phyloP scores from a whole-genome alignment of 2,329 filamentous ascomycete genomes.

The Fusarium algeriense region DNA sequence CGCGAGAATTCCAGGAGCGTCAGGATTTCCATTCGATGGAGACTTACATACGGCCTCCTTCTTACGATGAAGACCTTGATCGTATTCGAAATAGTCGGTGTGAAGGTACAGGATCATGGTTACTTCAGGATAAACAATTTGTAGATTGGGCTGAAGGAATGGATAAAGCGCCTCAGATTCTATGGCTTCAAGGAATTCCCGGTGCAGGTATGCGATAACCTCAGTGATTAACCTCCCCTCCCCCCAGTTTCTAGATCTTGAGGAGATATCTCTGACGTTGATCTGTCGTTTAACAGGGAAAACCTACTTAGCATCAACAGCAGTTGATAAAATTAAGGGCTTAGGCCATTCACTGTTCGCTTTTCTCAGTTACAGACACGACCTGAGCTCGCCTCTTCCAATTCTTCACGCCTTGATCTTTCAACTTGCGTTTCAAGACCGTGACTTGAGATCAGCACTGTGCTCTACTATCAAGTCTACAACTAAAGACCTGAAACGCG shows the following conservation, averaged over 20 bases:
- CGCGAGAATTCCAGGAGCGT: background rate
- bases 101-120: background rate
- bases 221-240: too few relatives aligned
- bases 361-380: background rate
- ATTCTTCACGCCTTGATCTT: background rate
- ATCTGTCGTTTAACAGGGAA: fast-evolving
- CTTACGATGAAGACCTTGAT: background rate
- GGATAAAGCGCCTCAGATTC: background rate
- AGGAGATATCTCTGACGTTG: too few relatives aligned
- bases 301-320: background rate
- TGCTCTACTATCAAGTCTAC: background rate
- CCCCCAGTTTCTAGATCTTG: background rate
- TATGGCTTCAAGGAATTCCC: background rate
- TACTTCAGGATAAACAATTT: background rate
- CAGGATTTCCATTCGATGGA: conserved; percentile 2
- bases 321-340: fast-evolving
- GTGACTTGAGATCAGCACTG: background rate
- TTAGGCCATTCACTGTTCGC: background rate
- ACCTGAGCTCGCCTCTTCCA: background rate
- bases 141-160: background rate
- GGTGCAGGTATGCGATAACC: background rate
- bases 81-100: background rate
- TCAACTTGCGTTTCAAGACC: background rate
- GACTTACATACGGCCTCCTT: background rate
- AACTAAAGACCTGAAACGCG: background rate